Base-by-base conservation (phyloP, 2,329 filamentous ascomycete species). In the Diaporthe ilicicola region DNA sequence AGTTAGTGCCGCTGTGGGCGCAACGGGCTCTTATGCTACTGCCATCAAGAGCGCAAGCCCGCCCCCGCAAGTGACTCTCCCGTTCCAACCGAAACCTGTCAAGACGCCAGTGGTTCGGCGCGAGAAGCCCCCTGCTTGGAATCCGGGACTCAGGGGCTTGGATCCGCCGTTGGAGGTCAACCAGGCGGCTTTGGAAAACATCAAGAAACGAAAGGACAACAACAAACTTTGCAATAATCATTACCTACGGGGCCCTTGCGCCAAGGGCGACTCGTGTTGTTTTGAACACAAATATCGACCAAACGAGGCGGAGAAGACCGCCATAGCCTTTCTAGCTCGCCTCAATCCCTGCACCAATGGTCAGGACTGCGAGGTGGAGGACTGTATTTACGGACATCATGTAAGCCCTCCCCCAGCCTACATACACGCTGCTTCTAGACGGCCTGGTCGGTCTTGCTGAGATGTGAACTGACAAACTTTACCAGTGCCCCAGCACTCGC, bases 371-470 rank as follows among this genome's bases (percentile, higher is more conserved):
- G 84, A 87, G 8, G 79, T 84, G 4, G 83, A 86, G 1, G 85
- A 87, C 73, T 91, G 89, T 76, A 90, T 91, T 71, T 91, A 91
- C 74, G 89, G 89, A 3, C 89, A 91, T 76, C 85, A 91, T 75
- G 87, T 89, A 76, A 81, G 87, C 83, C 29, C 55, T 15, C 6
- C 8, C 13, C 56, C 46, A 17, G 12, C 34, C 6, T 19, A 46
- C n/a, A 46, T 32, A 5, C 9, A 34, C 42, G 9, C 22, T 22
- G 29, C 4, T 29, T 29, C 19, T 10, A 32, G 29, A 42, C 22
- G 8, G n/a, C 32, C 29, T 34, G 24, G 22, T 9, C 27, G 46
- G 7, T 32, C 4, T n/a, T 27, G 19, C n/a, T n/a, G 44, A n/a
- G 37, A 17, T 24, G 27, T 61, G 37, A 55, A 24, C 51, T 59